These are phyloP conservation scores for Zarea fungicola DNA, from an alignment of 2,329 filamentous ascomycete genomes.

Conservation along the genomic window DNA sequence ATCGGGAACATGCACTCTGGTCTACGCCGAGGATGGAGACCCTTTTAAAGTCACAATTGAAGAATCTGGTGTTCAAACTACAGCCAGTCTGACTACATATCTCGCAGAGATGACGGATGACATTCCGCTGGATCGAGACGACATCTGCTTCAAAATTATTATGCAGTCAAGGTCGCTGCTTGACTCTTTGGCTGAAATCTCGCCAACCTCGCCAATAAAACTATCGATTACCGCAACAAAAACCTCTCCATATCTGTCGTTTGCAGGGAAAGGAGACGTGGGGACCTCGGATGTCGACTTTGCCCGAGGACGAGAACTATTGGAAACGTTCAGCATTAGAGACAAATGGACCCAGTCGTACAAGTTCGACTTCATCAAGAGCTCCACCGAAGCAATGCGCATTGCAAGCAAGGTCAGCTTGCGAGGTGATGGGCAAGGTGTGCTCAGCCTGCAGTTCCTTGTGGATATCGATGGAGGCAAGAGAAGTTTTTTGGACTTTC, in stretches of 20 bases:
- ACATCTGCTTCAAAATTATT: slow-evolving; percentile 86
- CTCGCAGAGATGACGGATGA: slow-evolving; percentile 67
- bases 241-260: slow-evolving; percentile 64
- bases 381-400: slow-evolving; percentile 86
- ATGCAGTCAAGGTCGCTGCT: slow-evolving; percentile 74
- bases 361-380: slow-evolving; percentile 81
- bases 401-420: slow-evolving; percentile 89
- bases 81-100: slow-evolving; percentile 86
- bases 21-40: slow-evolving; percentile 68
- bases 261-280: slow-evolving; percentile 58
- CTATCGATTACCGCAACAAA: slow-evolving; percentile 64
- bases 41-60: slow-evolving; percentile 81
- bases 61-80: slow-evolving; percentile 81
- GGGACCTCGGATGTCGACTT: slow-evolving; percentile 63
- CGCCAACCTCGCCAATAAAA: slow-evolving; percentile 64
- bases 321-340: slow-evolving; percentile 68
- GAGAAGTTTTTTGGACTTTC: slow-evolving; percentile 74
- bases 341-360: slow-evolving; percentile 65
- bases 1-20: slow-evolving; percentile 77
- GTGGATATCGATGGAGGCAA: slow-evolving; percentile 72
- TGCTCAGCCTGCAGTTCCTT: slow-evolving; percentile 94
- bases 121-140: slow-evolving; percentile 81
- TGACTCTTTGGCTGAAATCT: slow-evolving; percentile 66
- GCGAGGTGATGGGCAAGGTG: slow-evolving; percentile 79
- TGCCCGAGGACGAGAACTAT: slow-evolving; percentile 56